Evolutionary conservation across 345 rosid species (phyloP).

Genomic region (Salix dunnii): DNA sequence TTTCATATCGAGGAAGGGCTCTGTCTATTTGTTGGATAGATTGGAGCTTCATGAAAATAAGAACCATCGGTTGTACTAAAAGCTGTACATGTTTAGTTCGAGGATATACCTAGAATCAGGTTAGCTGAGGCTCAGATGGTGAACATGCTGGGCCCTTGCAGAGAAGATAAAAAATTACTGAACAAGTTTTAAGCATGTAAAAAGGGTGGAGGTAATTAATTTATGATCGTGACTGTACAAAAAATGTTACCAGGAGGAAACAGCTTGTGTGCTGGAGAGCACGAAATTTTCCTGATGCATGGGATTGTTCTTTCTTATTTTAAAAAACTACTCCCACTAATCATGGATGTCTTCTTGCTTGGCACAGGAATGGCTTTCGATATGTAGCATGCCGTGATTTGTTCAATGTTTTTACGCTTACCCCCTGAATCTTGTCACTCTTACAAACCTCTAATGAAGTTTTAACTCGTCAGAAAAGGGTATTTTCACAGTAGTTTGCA

Average conservation of each 20-base stretch:
- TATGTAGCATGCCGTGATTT: neutral
- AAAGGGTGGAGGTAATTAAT: constrained; percentile 31
- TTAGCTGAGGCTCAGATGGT: constrained; percentile 36
- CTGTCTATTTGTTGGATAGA: constrained; percentile 33
- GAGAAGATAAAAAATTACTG: constrained; percentile 26
- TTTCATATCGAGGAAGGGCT: constrained; percentile 27
- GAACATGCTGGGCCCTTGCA: constrained; percentile 26
- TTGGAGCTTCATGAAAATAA: constrained; percentile 38
- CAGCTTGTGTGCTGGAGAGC: constrained; percentile 26
- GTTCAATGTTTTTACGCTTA: neutral
- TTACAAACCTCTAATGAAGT: no score
- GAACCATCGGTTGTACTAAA: constrained; percentile 33
- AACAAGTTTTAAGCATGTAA: constrained; percentile 42
- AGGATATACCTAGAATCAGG: constrained; percentile 47
- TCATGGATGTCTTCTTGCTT: neutral
- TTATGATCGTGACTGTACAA: constrained; percentile 40
- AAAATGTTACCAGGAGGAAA: constrained; percentile 30
- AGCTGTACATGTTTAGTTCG: constrained; percentile 47
- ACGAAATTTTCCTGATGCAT: constrained; percentile 31
- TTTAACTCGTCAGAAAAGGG: no score
- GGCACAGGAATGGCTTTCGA: neutral
- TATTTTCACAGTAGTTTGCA: no score
- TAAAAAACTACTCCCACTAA: neutral
- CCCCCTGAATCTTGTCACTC: neutral
- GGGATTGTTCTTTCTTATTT: constrained; percentile 14